A percentile compares a stretch with the other conserved stretches of the same genome.
phyloP scores from a whole-genome alignment of 1,284 basidiomycete species.

The Boletus holoroseus region DNA sequence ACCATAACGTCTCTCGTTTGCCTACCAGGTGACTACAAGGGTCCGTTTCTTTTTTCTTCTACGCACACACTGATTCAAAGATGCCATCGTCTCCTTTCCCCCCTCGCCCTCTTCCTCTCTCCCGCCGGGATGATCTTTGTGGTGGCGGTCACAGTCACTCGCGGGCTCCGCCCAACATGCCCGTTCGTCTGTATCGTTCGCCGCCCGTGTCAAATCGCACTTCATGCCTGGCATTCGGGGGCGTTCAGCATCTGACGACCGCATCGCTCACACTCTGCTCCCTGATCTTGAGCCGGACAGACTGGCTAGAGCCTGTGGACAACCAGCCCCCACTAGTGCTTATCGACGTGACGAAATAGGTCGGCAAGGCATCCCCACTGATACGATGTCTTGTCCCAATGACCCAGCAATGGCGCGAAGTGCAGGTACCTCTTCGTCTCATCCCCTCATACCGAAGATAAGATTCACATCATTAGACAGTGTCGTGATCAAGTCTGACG shows the following conservation, averaged over 20 bases:
- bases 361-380: background rate
- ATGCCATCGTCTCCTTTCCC: constrained; percentile 24
- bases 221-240: constrained; percentile 18
- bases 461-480: constrained; percentile 79
- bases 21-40: background rate
- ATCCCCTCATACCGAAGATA: constrained; percentile 18
- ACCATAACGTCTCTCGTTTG: background rate
- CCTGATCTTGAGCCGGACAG: constrained; percentile 30
- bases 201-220: constrained; percentile 11
- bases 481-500: constrained; percentile 84
- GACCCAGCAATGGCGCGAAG: background rate
- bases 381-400: constrained; percentile 3
- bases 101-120: constrained; percentile 14
- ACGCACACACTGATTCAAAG: background rate
- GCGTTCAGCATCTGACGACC: constrained; percentile 27
- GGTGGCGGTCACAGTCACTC: constrained; percentile 1
- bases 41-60: background rate
- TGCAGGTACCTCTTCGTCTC: background rate
- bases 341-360: constrained; percentile 10
- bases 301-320: constrained; percentile 31
- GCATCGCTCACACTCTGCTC: constrained; percentile 18
- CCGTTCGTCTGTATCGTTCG: constrained; percentile 8
- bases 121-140: constrained; percentile 8
- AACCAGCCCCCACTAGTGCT: constrained; percentile 7
- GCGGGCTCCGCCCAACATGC: background rate